phyloP scores from a whole-genome alignment of 805 yeast genomes.

The Komagataella kurtzmanii region DNA sequence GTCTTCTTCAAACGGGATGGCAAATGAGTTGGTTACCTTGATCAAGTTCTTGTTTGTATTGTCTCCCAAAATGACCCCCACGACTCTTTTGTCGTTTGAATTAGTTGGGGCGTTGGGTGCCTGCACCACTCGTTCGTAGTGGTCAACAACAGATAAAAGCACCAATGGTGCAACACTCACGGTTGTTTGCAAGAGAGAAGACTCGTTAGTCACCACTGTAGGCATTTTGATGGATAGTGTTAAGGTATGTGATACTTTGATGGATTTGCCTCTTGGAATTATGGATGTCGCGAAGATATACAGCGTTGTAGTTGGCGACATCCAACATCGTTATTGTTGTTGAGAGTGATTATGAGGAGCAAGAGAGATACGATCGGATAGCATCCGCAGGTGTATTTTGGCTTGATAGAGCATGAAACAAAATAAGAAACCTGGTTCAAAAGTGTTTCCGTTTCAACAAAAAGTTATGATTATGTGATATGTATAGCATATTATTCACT shows the following conservation, averaged over 20 bases:
- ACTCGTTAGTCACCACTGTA: conserved; percentile 20
- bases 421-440: too few species aligned
- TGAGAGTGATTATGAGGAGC: background rate
- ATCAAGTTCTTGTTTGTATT: conserved; percentile 34
- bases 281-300: background rate
- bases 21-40: conserved; percentile 83
- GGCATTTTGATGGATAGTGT: conserved; percentile 5
- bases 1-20: conserved; percentile 97
- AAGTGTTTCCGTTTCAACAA: too few species aligned
- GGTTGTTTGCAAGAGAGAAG: conserved; percentile 29
- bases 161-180: conserved; percentile 95
- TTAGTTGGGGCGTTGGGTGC: conserved; percentile 9
- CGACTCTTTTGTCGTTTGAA: conserved; percentile 61
- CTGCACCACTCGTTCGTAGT: conserved; percentile 77
- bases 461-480: too few species aligned
- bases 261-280: background rate
- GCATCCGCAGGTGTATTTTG: too few species aligned
- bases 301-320: background rate
- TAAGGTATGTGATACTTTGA: background rate
- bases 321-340: background rate
- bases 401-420: too few species aligned
- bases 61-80: conserved; percentile 91
- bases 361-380: too few species aligned
- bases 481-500: background rate
- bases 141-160: conserved; percentile 87